Evolutionary conservation across 2,329 filamentous ascomycete genomes (phyloP), one percentile per base, ranked within the genome.

Genomic region (Hypoxylon sp.): DNA sequence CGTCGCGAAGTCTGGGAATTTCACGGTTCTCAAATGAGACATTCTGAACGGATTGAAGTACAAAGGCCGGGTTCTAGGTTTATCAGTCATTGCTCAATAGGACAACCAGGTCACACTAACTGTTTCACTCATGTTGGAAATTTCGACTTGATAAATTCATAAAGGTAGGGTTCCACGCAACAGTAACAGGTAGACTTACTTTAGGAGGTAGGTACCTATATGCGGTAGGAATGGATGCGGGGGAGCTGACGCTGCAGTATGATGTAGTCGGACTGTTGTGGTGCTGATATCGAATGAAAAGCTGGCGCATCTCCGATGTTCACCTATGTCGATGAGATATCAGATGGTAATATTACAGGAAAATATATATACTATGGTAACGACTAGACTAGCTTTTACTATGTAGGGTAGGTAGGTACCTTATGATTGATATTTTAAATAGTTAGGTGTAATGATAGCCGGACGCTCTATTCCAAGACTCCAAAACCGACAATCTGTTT

Each of bases 1-100:
- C 75, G 60, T 82, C 78, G 30, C 74, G 72, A 10, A 85, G 78
- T 6, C 71, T 69, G 1, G 82, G 83, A 5, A 81, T 75, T 0
- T 79, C 74, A 0, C 82, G 79, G 63, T 84, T 75, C 71, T 85
- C 82, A 51, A 86, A 81, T 7, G 76, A 75, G 53, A 84, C 80
- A 30, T 82, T 76, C 67, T 83, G 79, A 55, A 85, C 72, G 4
- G 80, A 79, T 43, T 79, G 79, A 11, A 86, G 79, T 43, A 85
- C 84, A 66, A 85, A 84, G 6, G 84, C 80, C 0, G 76, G 81
- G 71, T 84, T 86, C 78, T 81, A 28, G 50, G 61, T 17, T 23
- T 25, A 30, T 60, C 10, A 60, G 7, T 61, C 43, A 28, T 52
- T 65, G 41, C 13, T 49, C 9, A 9, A 11, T 13, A 1, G 14